phyloP scores from a whole-genome alignment of 2,329 filamentous ascomycete genomes.

The Aspergillus sp. region DNA sequence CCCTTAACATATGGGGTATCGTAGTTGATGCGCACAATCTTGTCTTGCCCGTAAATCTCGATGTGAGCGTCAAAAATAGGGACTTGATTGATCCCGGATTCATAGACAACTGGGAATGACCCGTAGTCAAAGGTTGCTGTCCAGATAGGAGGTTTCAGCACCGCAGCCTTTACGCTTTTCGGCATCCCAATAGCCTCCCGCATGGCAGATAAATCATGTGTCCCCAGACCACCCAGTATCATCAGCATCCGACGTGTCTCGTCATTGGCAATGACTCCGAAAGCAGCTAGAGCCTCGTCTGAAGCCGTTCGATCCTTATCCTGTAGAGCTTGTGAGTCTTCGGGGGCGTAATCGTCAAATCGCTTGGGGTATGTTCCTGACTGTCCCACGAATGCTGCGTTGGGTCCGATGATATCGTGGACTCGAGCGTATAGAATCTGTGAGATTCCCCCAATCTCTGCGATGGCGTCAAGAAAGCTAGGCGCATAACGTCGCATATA shows the following conservation, averaged over 20 bases:
- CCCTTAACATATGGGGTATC: conserved; percentile 62
- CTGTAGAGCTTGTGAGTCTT: conserved; percentile 16
- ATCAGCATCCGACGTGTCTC: conserved; percentile 34
- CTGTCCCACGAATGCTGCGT: conserved; percentile 37
- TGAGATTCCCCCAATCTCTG: conserved; percentile 51
- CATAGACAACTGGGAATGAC: conserved; percentile 56
- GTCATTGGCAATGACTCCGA: conserved; percentile 30
- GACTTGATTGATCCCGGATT: conserved; percentile 55
- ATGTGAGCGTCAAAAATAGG: conserved; percentile 38
- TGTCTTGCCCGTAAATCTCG: conserved; percentile 51
- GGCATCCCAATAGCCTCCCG: conserved; percentile 54
- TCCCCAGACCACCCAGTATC: conserved; percentile 44
- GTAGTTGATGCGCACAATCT: conserved; percentile 55
- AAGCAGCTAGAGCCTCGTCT: conserved; percentile 22
- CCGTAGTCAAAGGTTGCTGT: conserved; percentile 34
- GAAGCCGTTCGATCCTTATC: neutral
- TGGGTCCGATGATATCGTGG: conserved; percentile 54
- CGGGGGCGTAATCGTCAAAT: conserved; percentile 41
- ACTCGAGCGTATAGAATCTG: conserved; percentile 55
- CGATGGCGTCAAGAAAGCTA: conserved; percentile 53
- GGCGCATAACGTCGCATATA: conserved; percentile 61
- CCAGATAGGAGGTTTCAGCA: conserved; percentile 23
- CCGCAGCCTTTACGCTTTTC: conserved; percentile 38
- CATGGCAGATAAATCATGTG: conserved; percentile 56
- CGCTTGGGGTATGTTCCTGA: conserved; percentile 36